Base-by-base conservation (phyloP, 2,329 filamentous ascomycete species). In the Didymella pomorum region DNA sequence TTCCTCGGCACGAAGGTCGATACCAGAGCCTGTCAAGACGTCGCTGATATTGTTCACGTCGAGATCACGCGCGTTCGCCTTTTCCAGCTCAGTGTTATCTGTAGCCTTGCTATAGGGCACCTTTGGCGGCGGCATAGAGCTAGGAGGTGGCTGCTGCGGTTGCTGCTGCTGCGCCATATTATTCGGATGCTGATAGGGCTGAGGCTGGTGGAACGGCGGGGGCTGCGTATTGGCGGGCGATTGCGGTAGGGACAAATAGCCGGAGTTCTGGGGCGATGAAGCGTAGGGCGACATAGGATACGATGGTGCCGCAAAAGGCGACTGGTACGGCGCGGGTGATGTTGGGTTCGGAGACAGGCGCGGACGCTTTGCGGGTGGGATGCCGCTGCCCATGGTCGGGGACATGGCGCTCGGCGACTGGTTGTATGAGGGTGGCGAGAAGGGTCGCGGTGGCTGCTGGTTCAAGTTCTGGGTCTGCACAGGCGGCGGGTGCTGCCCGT, bases 1-100 rank as follows among this genome's bases (percentile, higher is more conserved):
- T 71, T 96, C 92, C 76, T 97, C 93, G 64, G 92, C 92, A 58
- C 89, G 88, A 45, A 97, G 79, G 79, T 97, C 91, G 63, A 97
- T 92, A 48, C 92, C 93, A 16, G 92, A 94, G 18, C 90, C 91
- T 18, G 89, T 89, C 53, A 97, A 79, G 49, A 93, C 90, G 78
- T 97, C 93, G 64, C 89, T 91, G 44, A 93, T 84, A 69, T 96
- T 92, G 68, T 93, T 92, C 12, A 82, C 77, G 46, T 81, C 79
- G 25, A 84, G 83, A 42, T 87, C 84, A 64, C 83, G 82, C 56
- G 71, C 67, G 59, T 90, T 89, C 18, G 82, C 81, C 57, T 81
- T 82, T 47, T 81, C 80, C 54, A 82, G 54, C 73, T 77, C 86
- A 77, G 62, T 61, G 37, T 57, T 69, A 52, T 76, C 71, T 26